Percentiles rank a stretch among this genome's conserved stretches.
Evolutionary conservation across 2,329 filamentous ascomycete genomes (phyloP).

Genomic region (Ophiostoma sp.): DNA sequence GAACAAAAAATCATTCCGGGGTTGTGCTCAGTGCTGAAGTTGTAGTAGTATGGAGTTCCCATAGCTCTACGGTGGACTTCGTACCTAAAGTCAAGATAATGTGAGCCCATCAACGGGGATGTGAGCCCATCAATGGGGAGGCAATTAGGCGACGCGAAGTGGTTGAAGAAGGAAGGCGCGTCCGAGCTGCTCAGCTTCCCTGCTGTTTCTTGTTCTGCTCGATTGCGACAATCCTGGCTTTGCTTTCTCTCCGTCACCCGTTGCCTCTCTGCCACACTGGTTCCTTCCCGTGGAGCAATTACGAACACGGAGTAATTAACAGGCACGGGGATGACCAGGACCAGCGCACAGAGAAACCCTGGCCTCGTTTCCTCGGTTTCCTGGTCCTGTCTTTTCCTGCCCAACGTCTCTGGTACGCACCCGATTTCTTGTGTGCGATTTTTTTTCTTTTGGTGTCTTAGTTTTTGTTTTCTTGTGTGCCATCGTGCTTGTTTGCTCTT

Average conservation of each 20-base stretch:
- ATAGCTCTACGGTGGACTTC: too few relatives aligned
- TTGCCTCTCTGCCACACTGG: background rate
- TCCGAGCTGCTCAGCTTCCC: background rate
- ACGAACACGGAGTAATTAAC: background rate
- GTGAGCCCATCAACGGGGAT: background rate
- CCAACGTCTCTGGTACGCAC: background rate
- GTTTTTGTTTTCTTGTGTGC: background rate
- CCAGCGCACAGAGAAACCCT: background rate
- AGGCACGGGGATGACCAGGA: background rate
- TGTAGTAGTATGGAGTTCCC: background rate
- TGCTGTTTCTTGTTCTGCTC: slow-evolving; percentile 12
- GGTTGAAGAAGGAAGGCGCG: background rate
- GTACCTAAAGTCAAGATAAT: background rate
- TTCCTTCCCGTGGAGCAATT: background rate
- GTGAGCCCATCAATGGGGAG: too few relatives aligned
- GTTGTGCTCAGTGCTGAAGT: background rate
- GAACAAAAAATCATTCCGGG: too few relatives aligned
- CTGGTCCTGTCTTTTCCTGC: slow-evolving; percentile 8
- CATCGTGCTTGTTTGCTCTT: background rate
- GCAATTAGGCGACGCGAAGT: background rate
- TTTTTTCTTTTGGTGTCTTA: background rate
- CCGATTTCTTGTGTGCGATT: background rate
- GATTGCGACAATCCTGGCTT: background rate
- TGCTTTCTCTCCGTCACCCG: background rate
- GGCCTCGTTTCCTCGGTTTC: background rate